phyloP scores from a whole-genome alignment of 140 eudicot species.

The Senecio squalidus region DNA sequence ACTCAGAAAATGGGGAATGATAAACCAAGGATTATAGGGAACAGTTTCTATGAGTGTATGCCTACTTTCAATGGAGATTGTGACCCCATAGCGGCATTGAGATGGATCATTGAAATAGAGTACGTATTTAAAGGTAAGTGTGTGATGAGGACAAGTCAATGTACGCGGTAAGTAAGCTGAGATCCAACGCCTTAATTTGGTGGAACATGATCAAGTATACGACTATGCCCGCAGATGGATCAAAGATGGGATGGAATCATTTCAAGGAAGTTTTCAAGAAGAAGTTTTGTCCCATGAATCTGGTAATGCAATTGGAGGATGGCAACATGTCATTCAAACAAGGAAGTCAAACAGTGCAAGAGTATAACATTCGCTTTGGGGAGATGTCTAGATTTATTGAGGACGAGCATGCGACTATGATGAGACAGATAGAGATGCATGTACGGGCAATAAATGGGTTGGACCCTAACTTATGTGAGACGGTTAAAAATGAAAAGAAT shows the following conservation, averaged over 20 bases:
- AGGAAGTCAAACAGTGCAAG: neutral
- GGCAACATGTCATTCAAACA: neutral
- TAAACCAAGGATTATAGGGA: neutral
- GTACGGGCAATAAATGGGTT: neutral
- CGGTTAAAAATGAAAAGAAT: neutral
- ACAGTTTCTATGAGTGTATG: neutral
- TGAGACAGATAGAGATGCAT: neutral
- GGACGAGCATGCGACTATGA: neutral
- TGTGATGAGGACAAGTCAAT: constrained; percentile 3
- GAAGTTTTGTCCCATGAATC: neutral
- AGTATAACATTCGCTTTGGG: neutral
- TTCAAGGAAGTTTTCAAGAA: constrained; percentile 17
- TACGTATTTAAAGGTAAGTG: neutral
- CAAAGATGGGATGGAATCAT: constrained; percentile 10
- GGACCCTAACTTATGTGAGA: neutral
- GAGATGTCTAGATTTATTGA: neutral
- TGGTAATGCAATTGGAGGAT: neutral
- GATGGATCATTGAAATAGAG: constrained; percentile 16
- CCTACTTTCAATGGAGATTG: neutral
- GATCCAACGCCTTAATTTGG: constrained; percentile 5
- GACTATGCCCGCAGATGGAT: neutral
- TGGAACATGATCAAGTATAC: neutral
- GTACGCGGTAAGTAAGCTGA: neutral
- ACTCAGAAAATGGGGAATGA: neutral
- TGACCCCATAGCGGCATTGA: constrained; percentile 10